Evolutionary conservation across 2,329 filamentous ascomycete genomes (phyloP).

Genomic region (Gnomoniopsis smithogilvyi): DNA sequence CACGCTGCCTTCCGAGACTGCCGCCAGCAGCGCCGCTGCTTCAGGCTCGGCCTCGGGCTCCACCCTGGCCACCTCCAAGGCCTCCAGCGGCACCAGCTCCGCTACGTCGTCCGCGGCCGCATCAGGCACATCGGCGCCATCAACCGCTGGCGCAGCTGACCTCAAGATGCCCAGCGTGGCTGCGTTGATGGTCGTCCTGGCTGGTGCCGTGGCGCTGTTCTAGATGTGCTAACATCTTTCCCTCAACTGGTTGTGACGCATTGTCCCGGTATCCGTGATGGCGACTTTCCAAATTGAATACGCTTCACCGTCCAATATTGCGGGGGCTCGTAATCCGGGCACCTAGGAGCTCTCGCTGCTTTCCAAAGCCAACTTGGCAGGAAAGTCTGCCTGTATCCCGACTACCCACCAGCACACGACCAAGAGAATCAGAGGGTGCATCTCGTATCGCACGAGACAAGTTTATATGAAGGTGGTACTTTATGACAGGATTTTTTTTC

Average conservation of each 20-base stretch:
- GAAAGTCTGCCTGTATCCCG: too few relatives aligned
- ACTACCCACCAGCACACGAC: too few relatives aligned
- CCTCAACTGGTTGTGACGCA: too few relatives aligned
- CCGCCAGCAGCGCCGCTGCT: constrained; percentile 10
- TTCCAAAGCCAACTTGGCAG: too few relatives aligned
- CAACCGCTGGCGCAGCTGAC: constrained; percentile 28
- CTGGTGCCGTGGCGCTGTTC: constrained; percentile 32
- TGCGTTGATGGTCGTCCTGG: constrained; percentile 31
- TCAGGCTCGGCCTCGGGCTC: neutral
- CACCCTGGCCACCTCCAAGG: constrained; percentile 15
- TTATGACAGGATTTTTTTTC: neutral
- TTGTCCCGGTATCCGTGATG: too few relatives aligned
- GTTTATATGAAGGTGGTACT: neutral
- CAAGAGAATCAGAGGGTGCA: too few relatives aligned
- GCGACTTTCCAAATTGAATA: too few relatives aligned
- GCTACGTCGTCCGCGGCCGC: constrained; percentile 19
- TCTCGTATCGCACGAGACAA: neutral
- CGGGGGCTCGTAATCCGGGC: too few relatives aligned
- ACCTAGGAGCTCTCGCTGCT: too few relatives aligned
- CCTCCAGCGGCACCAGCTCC: constrained; percentile 9
- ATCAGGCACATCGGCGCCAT: constrained; percentile 22
- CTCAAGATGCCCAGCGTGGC: constrained; percentile 30
- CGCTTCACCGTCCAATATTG: too few relatives aligned
- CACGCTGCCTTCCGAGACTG: constrained; percentile 20
- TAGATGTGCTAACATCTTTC: constrained; percentile 22